Conservation (phyloP, 495 filamentous ascomycete species). For the Parathielavia appendiculata region DNA sequence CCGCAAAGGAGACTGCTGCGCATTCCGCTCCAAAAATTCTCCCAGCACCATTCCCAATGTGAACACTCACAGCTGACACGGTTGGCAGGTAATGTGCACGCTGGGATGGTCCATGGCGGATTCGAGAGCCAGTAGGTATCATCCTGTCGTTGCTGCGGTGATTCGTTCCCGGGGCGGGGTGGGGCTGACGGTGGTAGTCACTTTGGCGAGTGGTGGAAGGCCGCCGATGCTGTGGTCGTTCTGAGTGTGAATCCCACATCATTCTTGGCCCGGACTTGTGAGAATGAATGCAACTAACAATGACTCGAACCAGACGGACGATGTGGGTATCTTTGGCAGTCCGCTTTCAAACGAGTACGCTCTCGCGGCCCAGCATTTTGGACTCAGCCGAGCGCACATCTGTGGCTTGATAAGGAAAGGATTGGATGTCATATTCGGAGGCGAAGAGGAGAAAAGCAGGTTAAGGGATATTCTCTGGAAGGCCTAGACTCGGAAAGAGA, state of each 20-base stretch:
- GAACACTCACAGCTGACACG: too few relatives aligned
- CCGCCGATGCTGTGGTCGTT: constrained; percentile 33
- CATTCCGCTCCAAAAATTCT: too few relatives aligned
- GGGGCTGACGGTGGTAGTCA: constrained; percentile 20
- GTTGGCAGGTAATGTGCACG: constrained; percentile 56
- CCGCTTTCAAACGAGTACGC: constrained; percentile 74
- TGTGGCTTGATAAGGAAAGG: constrained; percentile 51
- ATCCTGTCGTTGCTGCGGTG: neutral
- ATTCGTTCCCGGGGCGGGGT: neutral
- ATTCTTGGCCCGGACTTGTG: neutral
- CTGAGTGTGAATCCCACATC: constrained; percentile 32
- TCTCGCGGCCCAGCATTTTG: constrained; percentile 68
- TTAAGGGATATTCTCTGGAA: constrained; percentile 49
- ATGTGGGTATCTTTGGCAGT: constrained; percentile 79
- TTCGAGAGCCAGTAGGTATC: constrained; percentile 55
- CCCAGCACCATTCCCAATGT: too few relatives aligned
- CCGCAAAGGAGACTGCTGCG: too few relatives aligned
- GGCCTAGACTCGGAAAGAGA: neutral
- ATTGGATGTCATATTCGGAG: constrained; percentile 61
- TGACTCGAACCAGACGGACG: constrained; percentile 63
- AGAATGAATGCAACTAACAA: neutral
- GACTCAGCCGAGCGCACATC: constrained; percentile 51
- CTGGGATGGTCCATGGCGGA: constrained; percentile 62
- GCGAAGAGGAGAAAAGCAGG: constrained; percentile 55
- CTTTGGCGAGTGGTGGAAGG: constrained; percentile 37